phyloP scores from a whole-genome alignment of 805 yeast genomes.

The Saturnispora serradocipensis region DNA sequence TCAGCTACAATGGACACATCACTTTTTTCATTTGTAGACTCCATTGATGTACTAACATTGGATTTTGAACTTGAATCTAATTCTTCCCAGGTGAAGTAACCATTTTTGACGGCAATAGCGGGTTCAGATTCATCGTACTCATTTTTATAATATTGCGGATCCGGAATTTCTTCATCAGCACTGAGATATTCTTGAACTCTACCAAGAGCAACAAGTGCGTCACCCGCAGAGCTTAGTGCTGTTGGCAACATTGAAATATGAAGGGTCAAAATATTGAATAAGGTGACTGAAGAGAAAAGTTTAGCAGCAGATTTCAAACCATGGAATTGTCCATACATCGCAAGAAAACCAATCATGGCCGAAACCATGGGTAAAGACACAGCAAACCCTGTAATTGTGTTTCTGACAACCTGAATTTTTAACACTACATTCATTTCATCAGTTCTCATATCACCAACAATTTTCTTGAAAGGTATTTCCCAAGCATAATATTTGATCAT shows the following conservation, averaged over 20 bases:
- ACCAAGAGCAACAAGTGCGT: conserved; percentile 55
- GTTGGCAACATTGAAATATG: conserved; percentile 64
- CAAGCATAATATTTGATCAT: conserved; percentile 84
- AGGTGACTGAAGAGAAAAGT: conserved; percentile 60
- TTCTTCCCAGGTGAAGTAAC: conserved; percentile 52
- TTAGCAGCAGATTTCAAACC: conserved; percentile 44
- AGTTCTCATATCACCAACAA: conserved; percentile 46
- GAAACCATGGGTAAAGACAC: conserved; percentile 61
- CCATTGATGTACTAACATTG: neutral
- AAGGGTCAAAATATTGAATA: conserved; percentile 52
- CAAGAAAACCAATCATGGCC: conserved; percentile 50
- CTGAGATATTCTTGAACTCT: conserved; percentile 48
- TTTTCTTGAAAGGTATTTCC: conserved; percentile 69
- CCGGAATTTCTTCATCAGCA: conserved; percentile 30
- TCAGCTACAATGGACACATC: neutral
- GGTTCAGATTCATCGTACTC: conserved; percentile 9
- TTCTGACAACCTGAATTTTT: conserved; percentile 57
- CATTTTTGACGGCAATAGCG: conserved; percentile 45
- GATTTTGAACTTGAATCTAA: neutral
- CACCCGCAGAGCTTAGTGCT: conserved; percentile 59
- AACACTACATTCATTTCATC: conserved; percentile 55
- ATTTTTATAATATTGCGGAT: conserved; percentile 13
- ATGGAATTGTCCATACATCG: conserved; percentile 30
- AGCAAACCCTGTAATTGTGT: conserved; percentile 53
- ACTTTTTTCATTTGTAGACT: neutral